Evolutionary conservation across 345 rosid species (phyloP), one percentile per base, ranked within the genome.

Genomic region (Barbarea vulgaris): DNA sequence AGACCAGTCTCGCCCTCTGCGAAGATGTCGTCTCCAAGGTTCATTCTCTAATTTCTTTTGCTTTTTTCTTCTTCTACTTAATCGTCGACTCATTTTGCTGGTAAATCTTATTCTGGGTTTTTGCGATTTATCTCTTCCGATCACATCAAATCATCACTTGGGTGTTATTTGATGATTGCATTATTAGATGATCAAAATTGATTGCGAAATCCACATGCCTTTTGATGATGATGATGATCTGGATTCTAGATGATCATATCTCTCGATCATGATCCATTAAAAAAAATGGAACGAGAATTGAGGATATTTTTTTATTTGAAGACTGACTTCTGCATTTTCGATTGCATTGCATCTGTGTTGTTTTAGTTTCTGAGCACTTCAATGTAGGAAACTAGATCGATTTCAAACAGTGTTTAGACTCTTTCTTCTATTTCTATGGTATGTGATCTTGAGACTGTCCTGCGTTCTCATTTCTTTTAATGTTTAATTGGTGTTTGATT

Each of bases 11-110:
- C 21, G 97, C 84, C 17, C 76, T 86, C 46, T 48, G 69, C 17
- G 86, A 81, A 4, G 89, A 89, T 77, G 77, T 89, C 63, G 73
- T 85, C 28, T 91, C 97, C 14, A 86, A 84, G 93, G 97, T 91
- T 75, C 6, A 77, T 56, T 77, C 80, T 64, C 14, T 31, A 2
- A 12, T 0, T 1, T 0, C 36, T 53, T 36, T 4, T 0, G 2
- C 33, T 0, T 3, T 44, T 37, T 37, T 12, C 11, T 31, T 58
- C 36, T 27, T 9, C 9, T 64, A 14, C 30, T 30, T 27, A 10
- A 17, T 4, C 8, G 1, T 36, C 19, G n/a, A 34, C 3, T 28
- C 28, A 25, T 33, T 34, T 39, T 50, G 59, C 77, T 64, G 52
- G 18, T 48, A 27, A 68, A 15, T 60, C 70, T 42, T 63, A 25